phyloP scores from a whole-genome alignment of 2,329 filamentous ascomycete species.

The Clarireedia monteithiana region DNA sequence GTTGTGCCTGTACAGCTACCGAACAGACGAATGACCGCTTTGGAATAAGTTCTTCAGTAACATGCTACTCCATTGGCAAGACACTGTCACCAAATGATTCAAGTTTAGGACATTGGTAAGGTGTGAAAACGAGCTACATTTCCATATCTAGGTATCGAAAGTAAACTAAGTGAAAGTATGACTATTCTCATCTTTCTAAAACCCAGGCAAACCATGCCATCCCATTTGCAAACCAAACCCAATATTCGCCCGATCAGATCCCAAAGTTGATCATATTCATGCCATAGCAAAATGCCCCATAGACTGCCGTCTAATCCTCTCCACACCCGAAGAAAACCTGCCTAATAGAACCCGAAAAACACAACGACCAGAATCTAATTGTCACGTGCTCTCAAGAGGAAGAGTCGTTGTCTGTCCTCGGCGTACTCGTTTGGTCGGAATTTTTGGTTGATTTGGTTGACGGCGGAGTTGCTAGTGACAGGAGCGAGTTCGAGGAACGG shows the following conservation, averaged over 20 bases:
- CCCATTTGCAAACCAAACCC: not conserved
- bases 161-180: not conserved
- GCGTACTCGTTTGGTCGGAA: not conserved
- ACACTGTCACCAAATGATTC: not conserved
- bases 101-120: not conserved
- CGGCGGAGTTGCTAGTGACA: not conserved
- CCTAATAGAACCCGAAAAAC: not conserved
- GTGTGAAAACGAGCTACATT: not conserved
- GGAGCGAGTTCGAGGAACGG: constrained; percentile 7
- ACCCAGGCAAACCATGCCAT: not conserved
- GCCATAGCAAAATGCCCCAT: too few relatives aligned
- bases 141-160: not conserved
- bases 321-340: not conserved
- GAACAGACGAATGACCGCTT: too few relatives aligned
- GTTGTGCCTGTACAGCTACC: too few relatives aligned
- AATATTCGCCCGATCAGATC: not conserved
- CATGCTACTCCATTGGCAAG: too few relatives aligned
- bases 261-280: not conserved
- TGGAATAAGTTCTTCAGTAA: too few relatives aligned
- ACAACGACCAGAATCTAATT: not conserved
- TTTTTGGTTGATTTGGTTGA: not conserved
- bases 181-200: not conserved
- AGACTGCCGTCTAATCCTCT: not conserved
- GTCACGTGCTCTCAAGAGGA: constrained; percentile 5
- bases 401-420: constrained; percentile 6